Evolutionary conservation across 2,329 filamentous ascomycete genomes (phyloP), one percentile per base, ranked within the genome.

Genomic region (Didymella exigua): DNA sequence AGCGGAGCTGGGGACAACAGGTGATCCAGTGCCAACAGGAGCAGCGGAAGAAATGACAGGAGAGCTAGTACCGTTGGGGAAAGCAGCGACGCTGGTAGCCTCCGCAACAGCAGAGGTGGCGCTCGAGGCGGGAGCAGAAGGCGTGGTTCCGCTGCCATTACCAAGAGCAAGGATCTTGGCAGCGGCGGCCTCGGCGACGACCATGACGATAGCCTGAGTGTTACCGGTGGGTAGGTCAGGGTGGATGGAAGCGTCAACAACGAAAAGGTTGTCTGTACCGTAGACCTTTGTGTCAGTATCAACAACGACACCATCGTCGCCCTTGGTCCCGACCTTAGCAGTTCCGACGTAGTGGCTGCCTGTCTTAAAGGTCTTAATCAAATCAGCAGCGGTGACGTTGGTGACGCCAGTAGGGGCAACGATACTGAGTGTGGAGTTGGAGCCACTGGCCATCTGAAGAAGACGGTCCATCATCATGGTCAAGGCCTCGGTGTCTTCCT

Each of bases 141-240:
- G 40, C 4, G 62, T 48, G 27, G 58, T 60, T 18, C 79, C 42
- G 3, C 50, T 47, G 26, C 43, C 48, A 9, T 55, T 48, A n/a
- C 58, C 58, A 18, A 81, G 62, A 16, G 77, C 78, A 16, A 84
- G 63, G 56, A 83, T 83, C 61, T 75, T 81, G 61, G 78, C 78
- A 4, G 81, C 81, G 8, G 86, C 86, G 36, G 81, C 80, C 77
- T 89, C 87, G 16, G 86, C 83, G 16, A 82, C 85, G 30, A 86
- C 79, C 69, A 89, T 85, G 62, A 89, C 84, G 31, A 85, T 82
- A 1, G 85, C 82, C 42, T 84, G 83, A 1, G 88, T 88, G 74
- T 91, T 91, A 19, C 86, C 85, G 0, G 86, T 86, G 3, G 86
- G 81, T 63, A 89, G 84, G 59, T 88, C 87, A 0, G 88, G 87